These are phyloP conservation scores for Pythium phragmiticola DNA, from an alignment of 352 stramenopile species.

Conservation along the genomic window DNA sequence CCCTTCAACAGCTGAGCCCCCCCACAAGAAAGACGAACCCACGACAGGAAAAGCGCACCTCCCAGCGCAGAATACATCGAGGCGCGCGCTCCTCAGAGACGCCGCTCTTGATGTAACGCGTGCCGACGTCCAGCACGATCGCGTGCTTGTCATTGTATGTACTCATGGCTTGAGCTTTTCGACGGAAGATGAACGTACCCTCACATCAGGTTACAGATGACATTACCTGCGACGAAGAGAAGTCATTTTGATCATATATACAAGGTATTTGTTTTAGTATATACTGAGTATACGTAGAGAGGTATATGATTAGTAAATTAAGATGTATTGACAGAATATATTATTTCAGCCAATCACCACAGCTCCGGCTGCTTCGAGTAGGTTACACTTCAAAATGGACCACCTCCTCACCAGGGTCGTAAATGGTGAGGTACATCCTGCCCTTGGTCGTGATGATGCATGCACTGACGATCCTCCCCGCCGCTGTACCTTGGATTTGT, in stretches of 20 bases:
- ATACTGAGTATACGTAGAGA: not conserved
- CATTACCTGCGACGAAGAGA: not conserved
- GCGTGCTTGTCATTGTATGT: slow-evolving; percentile 33
- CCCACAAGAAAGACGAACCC: too few species aligned
- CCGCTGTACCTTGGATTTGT: not conserved
- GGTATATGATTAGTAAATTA: too few species aligned
- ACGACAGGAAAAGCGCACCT: slow-evolving; percentile 33
- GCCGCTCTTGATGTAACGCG: slow-evolving; percentile 64
- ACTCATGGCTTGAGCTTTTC: slow-evolving; percentile 2
- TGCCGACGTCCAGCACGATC: slow-evolving; percentile 80
- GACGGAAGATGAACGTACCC: not conserved
- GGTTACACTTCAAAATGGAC: slow-evolving; percentile 13
- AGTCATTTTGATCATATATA: not conserved
- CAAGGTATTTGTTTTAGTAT: not conserved
- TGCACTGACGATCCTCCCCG: not conserved
- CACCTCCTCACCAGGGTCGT: slow-evolving; percentile 8
- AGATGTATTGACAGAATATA: too few species aligned
- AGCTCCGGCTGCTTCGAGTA: not conserved
- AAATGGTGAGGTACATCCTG: not conserved
- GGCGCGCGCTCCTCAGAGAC: slow-evolving; percentile 75
- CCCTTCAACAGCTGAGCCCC: too few species aligned
- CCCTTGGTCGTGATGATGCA: too few species aligned
- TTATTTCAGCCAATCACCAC: too few species aligned
- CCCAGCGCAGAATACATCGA: slow-evolving; percentile 62
- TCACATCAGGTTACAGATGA: not conserved